A percentile compares a stretch with the other conserved stretches of the same genome.
phyloP scores from a whole-genome alignment of 257 asterid genomes.

The Voacanga thouarsii region DNA sequence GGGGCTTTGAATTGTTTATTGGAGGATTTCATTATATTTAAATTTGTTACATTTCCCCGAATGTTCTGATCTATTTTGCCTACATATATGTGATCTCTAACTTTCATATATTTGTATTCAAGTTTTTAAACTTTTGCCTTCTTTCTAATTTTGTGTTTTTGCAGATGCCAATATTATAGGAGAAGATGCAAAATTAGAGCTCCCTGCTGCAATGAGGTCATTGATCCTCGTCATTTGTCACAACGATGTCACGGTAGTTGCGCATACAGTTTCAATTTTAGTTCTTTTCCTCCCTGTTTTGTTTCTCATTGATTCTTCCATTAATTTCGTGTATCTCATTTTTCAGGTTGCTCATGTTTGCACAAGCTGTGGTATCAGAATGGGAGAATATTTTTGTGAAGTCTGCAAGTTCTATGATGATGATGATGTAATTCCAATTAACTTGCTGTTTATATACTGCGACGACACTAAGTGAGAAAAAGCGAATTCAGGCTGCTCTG shows the following conservation, averaged over 20 bases:
- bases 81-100: not conserved
- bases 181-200: slow-evolving; percentile 49
- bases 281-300: not conserved
- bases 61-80: slow-evolving; percentile 9
- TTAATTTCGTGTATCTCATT: not conserved
- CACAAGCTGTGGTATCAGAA: slow-evolving; percentile 85
- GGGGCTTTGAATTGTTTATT: slow-evolving; percentile 12
- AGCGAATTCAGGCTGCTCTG: not conserved
- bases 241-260: slow-evolving; percentile 36
- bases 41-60: not conserved
- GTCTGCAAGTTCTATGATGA: slow-evolving; percentile 90
- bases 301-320: not conserved
- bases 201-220: slow-evolving; percentile 47
- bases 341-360: slow-evolving; percentile 77
- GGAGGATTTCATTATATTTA: not conserved
- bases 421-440: slow-evolving; percentile 58
- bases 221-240: slow-evolving; percentile 47
- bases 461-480: not conserved
- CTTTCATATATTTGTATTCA: not conserved
- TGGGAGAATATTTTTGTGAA: slow-evolving; percentile 94
- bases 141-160: not conserved
- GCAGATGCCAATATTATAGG: slow-evolving; percentile 48
- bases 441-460: not conserved
- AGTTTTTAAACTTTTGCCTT: not conserved
- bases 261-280: not conserved